phyloP scores from a whole-genome alignment of 208 protist species.

The Wallacemonas rigidus region DNA sequence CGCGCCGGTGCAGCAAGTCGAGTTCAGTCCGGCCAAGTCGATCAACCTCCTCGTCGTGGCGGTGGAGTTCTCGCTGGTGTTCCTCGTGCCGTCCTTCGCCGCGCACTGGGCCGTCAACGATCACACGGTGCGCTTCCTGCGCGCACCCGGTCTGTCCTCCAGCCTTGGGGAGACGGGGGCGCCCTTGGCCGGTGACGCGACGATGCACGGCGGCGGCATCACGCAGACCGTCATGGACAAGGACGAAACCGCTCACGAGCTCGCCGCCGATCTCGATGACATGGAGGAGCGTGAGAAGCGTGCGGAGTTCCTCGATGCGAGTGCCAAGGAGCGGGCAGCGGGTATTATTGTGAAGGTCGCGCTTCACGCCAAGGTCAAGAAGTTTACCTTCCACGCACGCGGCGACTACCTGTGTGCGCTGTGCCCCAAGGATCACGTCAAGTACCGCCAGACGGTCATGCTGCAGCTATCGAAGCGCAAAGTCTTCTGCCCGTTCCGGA shows the following conservation, averaged over 20 bases:
- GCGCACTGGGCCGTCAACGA: conserved; percentile 85
- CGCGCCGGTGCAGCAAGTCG: conserved; percentile 89
- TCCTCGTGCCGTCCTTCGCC: conserved; percentile 88
- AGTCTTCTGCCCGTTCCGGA: conserved; percentile 92
- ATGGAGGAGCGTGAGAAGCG: conserved; percentile 87
- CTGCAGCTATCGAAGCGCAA: conserved; percentile 92
- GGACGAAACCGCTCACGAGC: conserved; percentile 77
- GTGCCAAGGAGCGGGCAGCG: conserved; percentile 65
- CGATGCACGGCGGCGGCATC: conserved; percentile 72
- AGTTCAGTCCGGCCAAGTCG: conserved; percentile 93
- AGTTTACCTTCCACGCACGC: conserved; percentile 85
- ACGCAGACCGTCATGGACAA: conserved; percentile 81
- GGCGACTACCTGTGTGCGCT: conserved; percentile 92
- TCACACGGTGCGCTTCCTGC: conserved; percentile 86
- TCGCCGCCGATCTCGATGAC: conserved; percentile 80
- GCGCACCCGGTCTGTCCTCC: conserved; percentile 61
- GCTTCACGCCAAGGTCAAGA: conserved; percentile 89
- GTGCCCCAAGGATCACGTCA: conserved; percentile 93
- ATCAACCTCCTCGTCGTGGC: conserved; percentile 91
- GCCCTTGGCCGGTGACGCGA: conserved; percentile 49
- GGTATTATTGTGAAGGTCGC: conserved; percentile 90
- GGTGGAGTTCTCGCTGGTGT: conserved; percentile 88
- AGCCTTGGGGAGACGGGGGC: conserved; percentile 20
- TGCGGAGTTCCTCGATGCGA: conserved; percentile 86
- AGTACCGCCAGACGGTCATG: conserved; percentile 93